phyloP scores from a whole-genome alignment of 2,329 filamentous ascomycete species.

The Fusarium albosuccineum region DNA sequence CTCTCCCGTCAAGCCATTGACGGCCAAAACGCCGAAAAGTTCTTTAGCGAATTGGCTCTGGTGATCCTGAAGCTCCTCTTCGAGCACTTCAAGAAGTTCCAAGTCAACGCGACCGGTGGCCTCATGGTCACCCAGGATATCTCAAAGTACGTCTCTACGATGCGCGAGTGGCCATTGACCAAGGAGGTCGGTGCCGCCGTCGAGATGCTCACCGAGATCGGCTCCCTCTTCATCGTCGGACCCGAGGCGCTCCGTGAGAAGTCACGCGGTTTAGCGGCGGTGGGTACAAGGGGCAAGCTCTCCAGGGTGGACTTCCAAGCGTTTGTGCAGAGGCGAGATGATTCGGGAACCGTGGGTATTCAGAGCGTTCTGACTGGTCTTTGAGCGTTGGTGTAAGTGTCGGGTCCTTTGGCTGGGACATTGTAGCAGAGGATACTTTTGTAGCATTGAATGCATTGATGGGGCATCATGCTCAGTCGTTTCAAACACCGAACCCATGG shows the following conservation, averaged over 20 bases:
- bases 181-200: constrained; percentile 77
- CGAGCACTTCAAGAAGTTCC: constrained; percentile 94
- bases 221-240: constrained; percentile 94
- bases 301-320: constrained; percentile 80
- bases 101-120: constrained; percentile 91
- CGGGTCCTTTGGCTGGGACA: constrained; percentile 6
- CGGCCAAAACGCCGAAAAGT: constrained; percentile 84
- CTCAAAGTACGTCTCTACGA: constrained; percentile 88
- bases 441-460: constrained; percentile 36
- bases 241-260: constrained; percentile 81
- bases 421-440: constrained; percentile 27
- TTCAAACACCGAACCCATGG: background rate
- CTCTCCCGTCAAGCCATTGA: constrained; percentile 78
- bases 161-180: constrained; percentile 83
- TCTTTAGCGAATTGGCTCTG: constrained; percentile 86
- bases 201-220: constrained; percentile 92
- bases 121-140: constrained; percentile 98
- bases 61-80: constrained; percentile 83
- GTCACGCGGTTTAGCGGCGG: constrained; percentile 68
- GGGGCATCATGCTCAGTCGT: constrained; percentile 42
- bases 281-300: constrained; percentile 65
- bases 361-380: constrained; percentile 83
- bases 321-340: constrained; percentile 88
- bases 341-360: constrained; percentile 83
- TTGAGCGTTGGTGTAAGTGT: constrained; percentile 32